Base-by-base conservation (phyloP, 1,284 basidiomycete genomes). In the Boletus sp. region DNA sequence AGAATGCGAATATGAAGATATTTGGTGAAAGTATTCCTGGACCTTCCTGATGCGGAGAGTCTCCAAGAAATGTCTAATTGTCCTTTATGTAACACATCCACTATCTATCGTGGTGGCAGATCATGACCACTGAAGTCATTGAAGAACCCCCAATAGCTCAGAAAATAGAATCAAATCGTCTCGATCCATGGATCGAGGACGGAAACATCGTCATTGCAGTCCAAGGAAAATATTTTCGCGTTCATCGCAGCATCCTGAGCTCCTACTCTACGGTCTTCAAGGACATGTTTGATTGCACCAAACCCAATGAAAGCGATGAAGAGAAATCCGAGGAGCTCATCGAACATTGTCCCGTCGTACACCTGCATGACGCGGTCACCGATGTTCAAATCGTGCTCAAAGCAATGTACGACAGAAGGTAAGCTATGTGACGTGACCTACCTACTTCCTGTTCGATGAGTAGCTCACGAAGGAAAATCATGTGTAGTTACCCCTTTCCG, bases 321-420 rank as follows among this genome's bases (percentile, higher is more conserved):
- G 40, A 36, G 16, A 37, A 23, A 14, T 46, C 44, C 20, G n/a
- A 33, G 8, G 51, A 52, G 20, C 17, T 43, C 30, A 29, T 60
- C 7, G 57, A 60, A n/a, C 12, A 43, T 19, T 57, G 55, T 27
- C 58, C 58, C 6, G 46, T 58, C 22, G 8, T 60, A 44, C 48
- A 25, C 26, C 56, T 60, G 14, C 44, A 56, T 6, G 58, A 61
- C 5, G 25, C 17, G 3, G 49, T 20, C 25, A 33, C 41, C n/a
- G 47, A 57, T 16, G 4, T 58, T n/a, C 49, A 60, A 8, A 40
- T 54, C 1, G 5, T 60, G 12, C 46, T 59, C 5, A 58, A 37
- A 33, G 53, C 56, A 5, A 49, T 57, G 37, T 58, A 57, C 4
- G 41, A 56, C 8, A 47, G 56, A 37, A 52, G 50, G 56, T 52